Percentiles rank a stretch among this genome's conserved stretches.
Conservation (phyloP, 441 rosid genomes). For the Populus hybrid region DNA sequence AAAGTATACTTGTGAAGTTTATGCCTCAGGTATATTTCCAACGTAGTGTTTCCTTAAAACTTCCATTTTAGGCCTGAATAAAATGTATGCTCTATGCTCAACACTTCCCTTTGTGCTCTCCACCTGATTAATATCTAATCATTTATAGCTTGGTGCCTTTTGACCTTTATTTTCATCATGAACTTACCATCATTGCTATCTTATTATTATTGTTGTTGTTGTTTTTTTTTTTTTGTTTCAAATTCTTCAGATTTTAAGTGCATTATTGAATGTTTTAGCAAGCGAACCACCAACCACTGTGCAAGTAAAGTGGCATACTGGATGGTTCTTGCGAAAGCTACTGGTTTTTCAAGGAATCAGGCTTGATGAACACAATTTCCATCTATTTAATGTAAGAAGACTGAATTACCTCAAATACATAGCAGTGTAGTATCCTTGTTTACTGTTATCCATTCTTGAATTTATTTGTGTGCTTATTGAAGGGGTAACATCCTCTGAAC, state of each 20-base stretch:
- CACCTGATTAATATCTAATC: slow-evolving; percentile 2
- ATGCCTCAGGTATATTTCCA: slow-evolving; percentile 40
- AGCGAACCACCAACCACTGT: slow-evolving; percentile 37
- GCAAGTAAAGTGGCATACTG: slow-evolving; percentile 42
- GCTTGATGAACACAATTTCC: slow-evolving; percentile 34
- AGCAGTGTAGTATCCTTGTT: not conserved
- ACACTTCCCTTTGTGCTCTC: not conserved
- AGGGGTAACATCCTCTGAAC: not conserved
- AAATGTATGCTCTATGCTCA: not conserved
- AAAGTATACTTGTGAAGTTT: slow-evolving; percentile 34
- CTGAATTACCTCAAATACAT: not conserved
- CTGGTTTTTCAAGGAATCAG: slow-evolving; percentile 34
- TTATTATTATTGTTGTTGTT: not conserved
- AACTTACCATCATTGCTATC: slow-evolving; percentile 1
- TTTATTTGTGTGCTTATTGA: not conserved
- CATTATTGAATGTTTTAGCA: slow-evolving; percentile 45
- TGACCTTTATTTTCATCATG: slow-evolving; percentile 7
- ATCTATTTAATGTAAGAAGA: slow-evolving; percentile 50
- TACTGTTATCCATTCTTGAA: not conserved
- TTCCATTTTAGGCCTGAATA: not conserved
- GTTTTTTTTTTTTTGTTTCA: not conserved
- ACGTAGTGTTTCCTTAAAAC: not conserved
- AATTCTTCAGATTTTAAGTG: slow-evolving; percentile 38
- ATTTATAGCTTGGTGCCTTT: slow-evolving; percentile 6
- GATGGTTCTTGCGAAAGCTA: slow-evolving; percentile 53